phyloP scores from a whole-genome alignment of 2,329 filamentous ascomycete genomes.

The Lizonia empirigonia region DNA sequence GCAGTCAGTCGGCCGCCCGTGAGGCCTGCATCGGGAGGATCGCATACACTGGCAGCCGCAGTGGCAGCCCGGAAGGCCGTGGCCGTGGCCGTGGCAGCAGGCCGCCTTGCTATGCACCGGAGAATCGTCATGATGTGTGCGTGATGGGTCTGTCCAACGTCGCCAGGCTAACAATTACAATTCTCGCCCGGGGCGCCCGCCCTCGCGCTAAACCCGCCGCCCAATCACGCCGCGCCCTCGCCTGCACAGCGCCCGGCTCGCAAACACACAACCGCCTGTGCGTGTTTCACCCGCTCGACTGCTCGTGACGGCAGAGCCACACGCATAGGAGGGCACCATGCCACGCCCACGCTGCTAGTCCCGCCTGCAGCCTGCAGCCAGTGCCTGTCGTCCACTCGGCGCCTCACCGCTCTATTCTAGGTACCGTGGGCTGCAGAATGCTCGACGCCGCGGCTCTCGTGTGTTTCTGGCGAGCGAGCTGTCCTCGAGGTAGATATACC shows the following conservation, averaged over 20 bases:
- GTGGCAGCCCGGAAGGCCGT: constrained; percentile 29
- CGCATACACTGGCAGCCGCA: constrained; percentile 31
- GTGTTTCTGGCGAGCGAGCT: constrained; percentile 14
- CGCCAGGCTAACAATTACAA: constrained; percentile 16
- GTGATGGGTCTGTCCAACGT: constrained; percentile 1
- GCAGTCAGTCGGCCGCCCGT: constrained; percentile 30
- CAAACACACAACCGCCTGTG: constrained; percentile 40
- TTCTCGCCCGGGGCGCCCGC: constrained; percentile 6
- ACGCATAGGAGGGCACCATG: constrained; percentile 32
- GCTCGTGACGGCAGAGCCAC: constrained; percentile 38
- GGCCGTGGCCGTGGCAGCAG: constrained; percentile 19
- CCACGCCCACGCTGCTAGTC: constrained; percentile 33
- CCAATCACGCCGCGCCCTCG: constrained; percentile 41
- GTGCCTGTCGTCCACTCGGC: constrained; percentile 41
- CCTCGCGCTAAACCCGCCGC: constrained; percentile 5
- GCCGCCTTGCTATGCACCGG: constrained; percentile 41
- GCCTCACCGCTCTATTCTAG: constrained; percentile 37
- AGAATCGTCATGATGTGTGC: constrained; percentile 41
- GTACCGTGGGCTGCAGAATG: constrained; percentile 15
- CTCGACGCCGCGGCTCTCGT: constrained; percentile 22
- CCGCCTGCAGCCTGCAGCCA: constrained; percentile 22
- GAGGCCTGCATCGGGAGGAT: constrained; percentile 10
- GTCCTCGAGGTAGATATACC: constrained; percentile 28
- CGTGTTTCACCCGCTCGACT: constrained; percentile 38
- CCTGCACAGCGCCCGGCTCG: constrained; percentile 18